A percentile compares a stretch with the other conserved stretches of the same genome.
phyloP scores from a whole-genome alignment of 768 basidiomycete species.

The Psilocybe azurescens region DNA sequence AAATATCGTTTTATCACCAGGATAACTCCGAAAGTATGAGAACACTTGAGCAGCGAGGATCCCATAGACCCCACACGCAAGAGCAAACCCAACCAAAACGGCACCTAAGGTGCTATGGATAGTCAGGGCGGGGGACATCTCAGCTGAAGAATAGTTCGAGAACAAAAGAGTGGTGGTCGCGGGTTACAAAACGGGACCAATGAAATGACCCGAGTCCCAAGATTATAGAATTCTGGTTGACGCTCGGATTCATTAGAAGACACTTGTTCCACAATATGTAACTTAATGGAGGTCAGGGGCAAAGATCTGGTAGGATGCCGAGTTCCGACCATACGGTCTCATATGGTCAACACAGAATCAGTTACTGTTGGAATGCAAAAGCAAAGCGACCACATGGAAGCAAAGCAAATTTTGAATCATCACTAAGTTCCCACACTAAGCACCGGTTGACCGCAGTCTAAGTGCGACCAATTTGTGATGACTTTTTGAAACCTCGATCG shows the following conservation, averaged over 20 bases:
- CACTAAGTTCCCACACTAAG: background rate
- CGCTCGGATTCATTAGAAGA: constrained; percentile 3
- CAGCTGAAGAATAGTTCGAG: background rate
- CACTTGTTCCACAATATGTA: background rate
- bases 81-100: constrained; percentile 60
- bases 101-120: constrained; percentile 64
- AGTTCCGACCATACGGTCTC: background rate
- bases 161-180: constrained; percentile 15
- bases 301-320: background rate
- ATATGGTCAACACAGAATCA: background rate
- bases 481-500: background rate
- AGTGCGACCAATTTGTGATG: too few species aligned
- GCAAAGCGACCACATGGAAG: constrained; percentile 8
- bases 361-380: background rate
- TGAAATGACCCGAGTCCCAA: background rate
- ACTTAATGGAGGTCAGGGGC: background rate
- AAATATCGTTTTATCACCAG: constrained; percentile 54
- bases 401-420: background rate
- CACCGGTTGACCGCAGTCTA: too few species aligned
- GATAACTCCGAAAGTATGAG: constrained; percentile 60
- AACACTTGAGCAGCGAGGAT: constrained; percentile 58
- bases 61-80: constrained; percentile 59
- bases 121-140: constrained; percentile 19
- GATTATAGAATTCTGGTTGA: background rate
- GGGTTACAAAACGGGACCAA: constrained; percentile 10